Conservation (phyloP, 1,284 basidiomycete genomes). For the Kalmanozyma brasiliensis region DNA sequence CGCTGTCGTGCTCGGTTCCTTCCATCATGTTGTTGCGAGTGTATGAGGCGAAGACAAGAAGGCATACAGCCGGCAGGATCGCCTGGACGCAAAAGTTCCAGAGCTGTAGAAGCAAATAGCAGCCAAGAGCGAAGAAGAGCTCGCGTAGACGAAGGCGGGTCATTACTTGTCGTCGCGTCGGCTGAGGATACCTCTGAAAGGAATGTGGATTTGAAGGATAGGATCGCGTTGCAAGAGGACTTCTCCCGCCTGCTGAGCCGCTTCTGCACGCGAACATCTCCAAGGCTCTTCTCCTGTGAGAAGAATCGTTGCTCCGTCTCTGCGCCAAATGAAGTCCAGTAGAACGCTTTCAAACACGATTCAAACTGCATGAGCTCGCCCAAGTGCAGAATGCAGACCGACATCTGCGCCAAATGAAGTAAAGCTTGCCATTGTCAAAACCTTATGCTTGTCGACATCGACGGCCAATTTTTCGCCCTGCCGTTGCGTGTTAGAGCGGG, state of each 20-base stretch:
- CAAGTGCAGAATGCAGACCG: not conserved
- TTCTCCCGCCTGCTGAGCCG: too few relatives aligned
- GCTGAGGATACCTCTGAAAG: not conserved
- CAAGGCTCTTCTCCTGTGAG: not conserved
- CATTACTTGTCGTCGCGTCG: not conserved
- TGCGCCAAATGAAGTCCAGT: not conserved
- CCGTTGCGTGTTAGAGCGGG: too few relatives aligned
- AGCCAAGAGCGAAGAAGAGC: conserved; percentile 11
- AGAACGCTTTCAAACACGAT: conserved; percentile 8
- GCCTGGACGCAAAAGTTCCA: conserved; percentile 8
- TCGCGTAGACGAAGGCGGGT: not conserved
- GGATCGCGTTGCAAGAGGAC: not conserved
- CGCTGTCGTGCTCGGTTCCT: not conserved
- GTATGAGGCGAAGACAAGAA: not conserved
- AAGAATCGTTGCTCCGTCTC: not conserved
- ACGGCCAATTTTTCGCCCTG: conserved; percentile 2
- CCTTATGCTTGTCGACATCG: not conserved
- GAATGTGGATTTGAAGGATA: not conserved
- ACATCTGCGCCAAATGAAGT: too few relatives aligned
- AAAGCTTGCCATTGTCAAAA: too few relatives aligned
- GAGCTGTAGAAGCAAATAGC: conserved; percentile 4
- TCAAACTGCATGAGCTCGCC: not conserved
- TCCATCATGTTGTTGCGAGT: not conserved
- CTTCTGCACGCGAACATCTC: too few relatives aligned
- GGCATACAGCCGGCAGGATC: not conserved